Conservation (phyloP, 345 rosid species). For the Citrus inodora region DNA sequence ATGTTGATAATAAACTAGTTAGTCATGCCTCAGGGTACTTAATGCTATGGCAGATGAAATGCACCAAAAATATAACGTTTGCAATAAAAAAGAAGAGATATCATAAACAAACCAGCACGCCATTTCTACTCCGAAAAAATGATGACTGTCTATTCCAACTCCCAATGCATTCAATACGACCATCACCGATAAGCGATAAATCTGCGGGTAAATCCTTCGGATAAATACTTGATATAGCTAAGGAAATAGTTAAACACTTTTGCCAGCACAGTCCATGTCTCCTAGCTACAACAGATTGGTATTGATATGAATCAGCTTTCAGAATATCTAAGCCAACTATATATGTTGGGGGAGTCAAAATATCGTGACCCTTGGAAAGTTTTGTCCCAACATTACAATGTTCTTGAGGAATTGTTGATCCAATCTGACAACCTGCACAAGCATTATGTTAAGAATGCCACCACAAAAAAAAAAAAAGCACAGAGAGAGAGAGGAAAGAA, state of each 20-base stretch:
- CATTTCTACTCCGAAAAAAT: conserved; percentile 59
- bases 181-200: conserved; percentile 44
- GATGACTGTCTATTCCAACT: conserved; percentile 56
- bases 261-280: conserved; percentile 58
- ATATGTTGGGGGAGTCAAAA: conserved; percentile 60
- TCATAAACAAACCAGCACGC: conserved; percentile 63
- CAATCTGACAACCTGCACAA: conserved; percentile 51
- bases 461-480: neutral
- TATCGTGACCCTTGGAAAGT: conserved; percentile 27
- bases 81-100: conserved; percentile 7
- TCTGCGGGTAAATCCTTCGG: conserved; percentile 44
- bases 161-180: conserved; percentile 65
- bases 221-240: conserved; percentile 55
- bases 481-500: too few species aligned
- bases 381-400: conserved; percentile 24
- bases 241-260: conserved; percentile 66
- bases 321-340: conserved; percentile 68
- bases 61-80: neutral
- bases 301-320: conserved; percentile 50
- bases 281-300: conserved; percentile 46
- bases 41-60: neutral
- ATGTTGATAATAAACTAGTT: neutral
- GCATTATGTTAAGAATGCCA: conserved; percentile 17
- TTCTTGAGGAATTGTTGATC: conserved; percentile 26
- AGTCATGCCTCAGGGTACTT: neutral